Base-by-base conservation (phyloP, 495 filamentous ascomycete species). In the Neurospora sp. region DNA sequence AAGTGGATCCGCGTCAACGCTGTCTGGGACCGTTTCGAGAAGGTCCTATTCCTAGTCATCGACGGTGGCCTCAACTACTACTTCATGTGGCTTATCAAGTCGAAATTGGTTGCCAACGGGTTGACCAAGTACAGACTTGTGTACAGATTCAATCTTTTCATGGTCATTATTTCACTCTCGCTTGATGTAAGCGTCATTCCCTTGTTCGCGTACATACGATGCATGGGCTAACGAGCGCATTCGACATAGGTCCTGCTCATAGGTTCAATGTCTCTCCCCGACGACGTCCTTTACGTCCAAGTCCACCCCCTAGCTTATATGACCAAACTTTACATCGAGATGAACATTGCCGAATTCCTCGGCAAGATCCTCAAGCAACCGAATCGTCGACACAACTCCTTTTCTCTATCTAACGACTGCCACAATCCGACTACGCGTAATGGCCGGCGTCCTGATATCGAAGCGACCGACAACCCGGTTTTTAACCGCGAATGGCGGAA, bases 261-360 rank as follows among this genome's bases (percentile, higher is more conserved):
- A 16, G 74, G 72, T 4, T 22, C 79, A 31, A 82, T 82, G 81
- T 80, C 78, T 0, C 68, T 80, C 2, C 74, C 53, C 1, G 75
- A 81, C 59, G 76, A 76, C 18, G 69, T 71, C 3, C 71, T 82
- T 77, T 88, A 87, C 77, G 78, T 87, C 71, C 85, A 87, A 79
- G 84, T 85, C 74, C 85, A 87, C 61, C 84, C 85, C 1, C 76
- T 87, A n/a, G 78, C 81, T 12, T 87, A 84, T 73, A 82, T 84
- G 53, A 75, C 83, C 69, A 88, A 88, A 69, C 80, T 87, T 22
- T 80, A 85, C 77, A 85, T 88, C 77, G 86, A 87, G 71, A 84
- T 88, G 81, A 84, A 83, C 72, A 84, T 87, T 79, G 84, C 86
- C n/a, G 80, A 83, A 18, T 81, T 88, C 38, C 81, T 88, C 70